Percentiles rank a stretch among this genome's conserved stretches.
These are phyloP conservation scores for Aspergillus sp. DNA, from an alignment of 2,329 filamentous ascomycete genomes.

Conservation along the genomic window DNA sequence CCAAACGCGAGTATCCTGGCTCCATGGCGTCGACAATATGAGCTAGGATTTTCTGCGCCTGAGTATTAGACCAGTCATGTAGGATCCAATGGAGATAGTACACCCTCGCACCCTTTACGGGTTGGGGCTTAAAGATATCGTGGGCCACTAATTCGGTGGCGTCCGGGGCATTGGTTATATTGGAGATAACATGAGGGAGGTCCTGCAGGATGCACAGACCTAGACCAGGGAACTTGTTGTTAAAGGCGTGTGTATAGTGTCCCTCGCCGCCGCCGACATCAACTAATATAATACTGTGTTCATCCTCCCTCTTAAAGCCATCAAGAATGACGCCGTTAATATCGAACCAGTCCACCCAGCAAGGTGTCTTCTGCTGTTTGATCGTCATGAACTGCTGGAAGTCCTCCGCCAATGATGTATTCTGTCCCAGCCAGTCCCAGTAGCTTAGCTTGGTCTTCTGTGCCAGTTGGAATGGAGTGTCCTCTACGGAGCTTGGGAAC, in stretches of 20 bases:
- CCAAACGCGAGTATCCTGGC: constrained; percentile 22
- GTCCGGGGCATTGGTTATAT: constrained; percentile 1
- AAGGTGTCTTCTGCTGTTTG: constrained; percentile 11
- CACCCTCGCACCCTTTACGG: constrained; percentile 18
- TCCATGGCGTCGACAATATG: constrained; percentile 22
- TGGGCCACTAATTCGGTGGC: constrained; percentile 15
- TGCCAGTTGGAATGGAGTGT: not conserved
- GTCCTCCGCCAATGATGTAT: constrained; percentile 14
- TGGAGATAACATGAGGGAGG: constrained; percentile 16
- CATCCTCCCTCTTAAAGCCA: not conserved
- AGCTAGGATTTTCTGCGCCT: constrained; percentile 19
- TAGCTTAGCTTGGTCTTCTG: constrained; percentile 14
- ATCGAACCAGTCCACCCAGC: constrained; percentile 18
- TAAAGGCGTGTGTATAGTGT: not conserved
- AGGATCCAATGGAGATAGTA: constrained; percentile 27
- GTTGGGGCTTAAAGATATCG: constrained; percentile 25
- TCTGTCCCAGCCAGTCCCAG: constrained; percentile 19
- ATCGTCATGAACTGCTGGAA: constrained; percentile 20
- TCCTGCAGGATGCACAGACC: constrained; percentile 17
- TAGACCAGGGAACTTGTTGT: not conserved
- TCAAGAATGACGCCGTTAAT: constrained; percentile 6
- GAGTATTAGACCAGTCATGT: constrained; percentile 23
- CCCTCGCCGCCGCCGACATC: not conserved
- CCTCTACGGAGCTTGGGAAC: not conserved
- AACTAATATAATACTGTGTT: not conserved